phyloP scores from a whole-genome alignment of 2,329 filamentous ascomycete genomes.

The Claviceps fusiformis region DNA sequence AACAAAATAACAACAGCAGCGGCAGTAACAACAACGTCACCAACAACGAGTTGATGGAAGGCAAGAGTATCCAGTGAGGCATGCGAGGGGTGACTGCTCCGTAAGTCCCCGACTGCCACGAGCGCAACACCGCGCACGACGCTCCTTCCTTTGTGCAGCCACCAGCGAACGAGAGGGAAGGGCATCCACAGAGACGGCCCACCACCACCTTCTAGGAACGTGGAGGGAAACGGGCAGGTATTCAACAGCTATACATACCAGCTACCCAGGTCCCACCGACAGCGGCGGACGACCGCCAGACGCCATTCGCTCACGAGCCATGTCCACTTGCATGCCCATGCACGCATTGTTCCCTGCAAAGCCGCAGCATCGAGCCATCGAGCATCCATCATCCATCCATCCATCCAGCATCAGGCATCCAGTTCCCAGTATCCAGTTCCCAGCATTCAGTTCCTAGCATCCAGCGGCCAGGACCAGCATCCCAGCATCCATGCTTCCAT shows the following conservation, averaged over 20 bases:
- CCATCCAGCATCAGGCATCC: background rate
- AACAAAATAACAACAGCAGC: too few species aligned
- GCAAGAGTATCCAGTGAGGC: background rate
- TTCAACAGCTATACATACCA: background rate
- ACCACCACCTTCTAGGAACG: background rate
- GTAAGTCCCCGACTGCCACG: background rate
- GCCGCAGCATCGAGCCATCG: background rate
- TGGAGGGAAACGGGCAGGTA: background rate
- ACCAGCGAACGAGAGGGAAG: background rate
- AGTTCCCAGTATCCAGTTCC: too few species aligned
- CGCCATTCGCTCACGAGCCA: background rate
- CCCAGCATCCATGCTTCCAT: background rate
- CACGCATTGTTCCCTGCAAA: constrained; percentile 1
- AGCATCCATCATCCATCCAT: background rate
- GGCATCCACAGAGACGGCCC: background rate
- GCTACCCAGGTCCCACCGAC: too few species aligned
- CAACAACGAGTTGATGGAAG: background rate
- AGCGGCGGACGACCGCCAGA: too few species aligned
- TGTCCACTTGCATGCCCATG: background rate
- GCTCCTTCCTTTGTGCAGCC: background rate
- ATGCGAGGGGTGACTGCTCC: too few species aligned
- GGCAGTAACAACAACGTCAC: too few species aligned
- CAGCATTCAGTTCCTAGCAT: too few species aligned
- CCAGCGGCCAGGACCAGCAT: too few species aligned
- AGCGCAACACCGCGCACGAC: too few species aligned